A percentile compares a stretch with the other conserved stretches of the same genome.
These are phyloP conservation scores for Gloeopeniophorella convolvens DNA, from an alignment of 768 basidiomycete species.

Conservation along the genomic window DNA sequence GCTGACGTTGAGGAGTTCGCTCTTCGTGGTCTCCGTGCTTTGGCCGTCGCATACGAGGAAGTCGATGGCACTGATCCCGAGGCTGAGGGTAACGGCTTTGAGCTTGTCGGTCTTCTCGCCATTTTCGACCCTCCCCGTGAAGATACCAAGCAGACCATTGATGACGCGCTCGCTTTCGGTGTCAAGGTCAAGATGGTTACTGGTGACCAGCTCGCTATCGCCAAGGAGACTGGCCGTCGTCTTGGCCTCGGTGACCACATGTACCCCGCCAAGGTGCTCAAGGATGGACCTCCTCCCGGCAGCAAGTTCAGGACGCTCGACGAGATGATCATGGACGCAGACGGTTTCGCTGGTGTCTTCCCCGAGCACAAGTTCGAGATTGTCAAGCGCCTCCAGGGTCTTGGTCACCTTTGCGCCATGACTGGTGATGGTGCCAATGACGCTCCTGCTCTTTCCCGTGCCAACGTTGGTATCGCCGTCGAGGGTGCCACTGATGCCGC, in stretches of 20 bases:
- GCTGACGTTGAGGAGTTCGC: slow-evolving; percentile 96
- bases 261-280: slow-evolving; percentile 99
- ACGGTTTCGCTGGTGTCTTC: slow-evolving; percentile 99
- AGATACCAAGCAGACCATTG: slow-evolving; percentile 98
- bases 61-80: slow-evolving; percentile 76
- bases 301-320: slow-evolving; percentile 80
- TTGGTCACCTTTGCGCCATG: slow-evolving; percentile 96
- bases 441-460: slow-evolving; percentile 94
- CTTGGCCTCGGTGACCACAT: slow-evolving; percentile 98
- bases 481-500: slow-evolving; percentile 99
- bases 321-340: slow-evolving; percentile 99
- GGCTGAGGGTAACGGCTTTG: slow-evolving; percentile 92
- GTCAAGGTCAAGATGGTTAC: slow-evolving; percentile 99
- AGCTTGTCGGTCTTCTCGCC: slow-evolving; percentile 92
- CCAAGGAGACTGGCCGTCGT: slow-evolving; percentile 98
- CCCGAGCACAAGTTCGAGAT: slow-evolving; percentile 99
- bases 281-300: slow-evolving; percentile 88
- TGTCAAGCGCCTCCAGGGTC: slow-evolving; percentile 94
- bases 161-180: slow-evolving; percentile 92
- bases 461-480: slow-evolving; percentile 99
- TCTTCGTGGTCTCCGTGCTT: slow-evolving; percentile 91
- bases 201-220: slow-evolving; percentile 99
- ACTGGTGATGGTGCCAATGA: slow-evolving; percentile 99
- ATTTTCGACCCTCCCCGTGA: slow-evolving; percentile 98
- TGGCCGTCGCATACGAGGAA: slow-evolving; percentile 95